Conservation (phyloP, 2,329 filamentous ascomycete genomes). For the Fusarium nurragi region DNA sequence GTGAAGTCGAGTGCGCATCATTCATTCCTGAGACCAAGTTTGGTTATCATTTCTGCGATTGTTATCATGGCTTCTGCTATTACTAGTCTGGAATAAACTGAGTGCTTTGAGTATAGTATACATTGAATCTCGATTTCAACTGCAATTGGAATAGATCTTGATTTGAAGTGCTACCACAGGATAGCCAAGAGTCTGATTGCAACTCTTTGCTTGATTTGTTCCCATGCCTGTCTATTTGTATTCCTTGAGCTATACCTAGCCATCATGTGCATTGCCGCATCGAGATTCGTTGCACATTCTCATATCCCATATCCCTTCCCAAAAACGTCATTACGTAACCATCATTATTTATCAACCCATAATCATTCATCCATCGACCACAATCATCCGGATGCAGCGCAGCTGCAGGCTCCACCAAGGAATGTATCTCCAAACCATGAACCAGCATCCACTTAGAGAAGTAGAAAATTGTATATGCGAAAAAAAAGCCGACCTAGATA, state of each 20-base stretch:
- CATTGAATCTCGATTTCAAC: neutral
- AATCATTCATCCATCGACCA: conserved; percentile 36
- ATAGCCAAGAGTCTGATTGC: neutral
- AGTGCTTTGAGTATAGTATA: neutral
- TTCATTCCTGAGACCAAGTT: conserved; percentile 1
- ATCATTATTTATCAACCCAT: conserved; percentile 38
- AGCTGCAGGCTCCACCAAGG: conserved; percentile 23
- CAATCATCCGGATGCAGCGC: conserved; percentile 22
- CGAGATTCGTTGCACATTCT: neutral
- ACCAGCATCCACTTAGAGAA: conserved; percentile 12
- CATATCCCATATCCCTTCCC: conserved; percentile 8
- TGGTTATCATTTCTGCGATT: neutral
- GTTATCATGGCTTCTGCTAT: neutral
- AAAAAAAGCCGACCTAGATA: conserved; percentile 35
- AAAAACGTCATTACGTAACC: conserved; percentile 30
- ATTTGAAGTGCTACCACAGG: neutral
- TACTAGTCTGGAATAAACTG: neutral
- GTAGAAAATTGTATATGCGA: conserved; percentile 19
- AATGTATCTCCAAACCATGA: conserved; percentile 18
- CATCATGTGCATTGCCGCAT: neutral
- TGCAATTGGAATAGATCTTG: neutral
- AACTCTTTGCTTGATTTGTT: conserved; percentile 8
- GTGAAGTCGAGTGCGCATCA: conserved; percentile 9
- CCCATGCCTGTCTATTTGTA: conserved; percentile 18
- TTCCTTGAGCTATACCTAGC: conserved; percentile 2